Evolutionary conservation across 2,329 filamentous ascomycete genomes (phyloP).

Genomic region (Sporothrix luriei): DNA sequence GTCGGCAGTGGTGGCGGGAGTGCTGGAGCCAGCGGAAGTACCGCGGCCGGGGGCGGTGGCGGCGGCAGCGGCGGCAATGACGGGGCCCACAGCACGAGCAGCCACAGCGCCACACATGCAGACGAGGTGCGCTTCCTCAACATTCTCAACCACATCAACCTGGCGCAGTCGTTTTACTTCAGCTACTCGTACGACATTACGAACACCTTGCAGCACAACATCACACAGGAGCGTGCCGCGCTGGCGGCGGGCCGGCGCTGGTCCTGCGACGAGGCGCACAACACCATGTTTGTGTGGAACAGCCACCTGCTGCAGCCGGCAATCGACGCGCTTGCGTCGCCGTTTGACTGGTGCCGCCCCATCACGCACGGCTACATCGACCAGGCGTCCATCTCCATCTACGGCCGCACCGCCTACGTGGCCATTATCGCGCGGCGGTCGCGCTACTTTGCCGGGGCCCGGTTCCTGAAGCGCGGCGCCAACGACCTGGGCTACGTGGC

Average conservation of each 20-base stretch:
- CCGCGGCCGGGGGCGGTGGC: not conserved
- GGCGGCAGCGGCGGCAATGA: slow-evolving; percentile 43
- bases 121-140: slow-evolving; percentile 88
- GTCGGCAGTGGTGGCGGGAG: slow-evolving; percentile 15
- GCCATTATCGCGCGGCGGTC: slow-evolving; percentile 92
- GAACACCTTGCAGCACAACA: slow-evolving; percentile 86
- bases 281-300: slow-evolving; percentile 99
- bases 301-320: slow-evolving; percentile 82
- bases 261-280: slow-evolving; percentile 66
- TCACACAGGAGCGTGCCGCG: slow-evolving; percentile 74
- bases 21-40: not conserved
- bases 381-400: slow-evolving; percentile 81
- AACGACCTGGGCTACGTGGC: slow-evolving; percentile 96
- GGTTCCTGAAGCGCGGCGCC: slow-evolving; percentile 90
- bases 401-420: slow-evolving; percentile 85
- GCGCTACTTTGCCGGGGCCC: slow-evolving; percentile 87
- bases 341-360: slow-evolving; percentile 94
- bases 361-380: slow-evolving; percentile 97
- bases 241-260: slow-evolving; percentile 65
- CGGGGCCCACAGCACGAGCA: slow-evolving; percentile 6
- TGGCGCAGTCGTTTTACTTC: slow-evolving; percentile 94
- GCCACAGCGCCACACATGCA: slow-evolving; percentile 56
- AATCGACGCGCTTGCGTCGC: slow-evolving; percentile 68
- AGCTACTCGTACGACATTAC: slow-evolving; percentile 98
- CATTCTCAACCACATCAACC: slow-evolving; percentile 87